Base-by-base conservation (phyloP, 371 early-diverging fungal genomes). In the Mortierella sp. region DNA sequence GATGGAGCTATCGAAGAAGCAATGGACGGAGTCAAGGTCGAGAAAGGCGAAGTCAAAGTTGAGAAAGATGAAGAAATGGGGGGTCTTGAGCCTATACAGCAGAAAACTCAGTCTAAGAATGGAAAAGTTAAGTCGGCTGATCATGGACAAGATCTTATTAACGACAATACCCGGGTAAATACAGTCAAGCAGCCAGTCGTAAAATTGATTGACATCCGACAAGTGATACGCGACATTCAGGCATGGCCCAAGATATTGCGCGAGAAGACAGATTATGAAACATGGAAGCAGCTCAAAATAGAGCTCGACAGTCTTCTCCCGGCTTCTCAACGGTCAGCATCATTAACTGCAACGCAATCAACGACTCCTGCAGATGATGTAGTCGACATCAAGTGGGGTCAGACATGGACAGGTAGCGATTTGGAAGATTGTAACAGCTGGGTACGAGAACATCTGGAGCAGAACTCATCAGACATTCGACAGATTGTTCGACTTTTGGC, bases 401-500 rank as follows among this genome's bases (percentile, higher is more conserved):
- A 67, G 35, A 63, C 40, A 22, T 80, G 80, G 80, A 58, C 64
- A 0, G 71, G 70, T 7, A 61, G 65, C 8, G 57, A 68, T 40
- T 68, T 68, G 1, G 80, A 70, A 53, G 71, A 80, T 68, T 61
- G 49, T 47, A 70, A 74, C 61, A 74, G 61, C n/a, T 80, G 80
- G 80, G 80, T 80, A 29, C 57, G 71, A 15, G 80, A 80, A 45
- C 68, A 70, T 56, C 64, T 80, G 54, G 75, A 80, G 34, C 58
- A 66, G 29, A 80, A 80, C 56, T 70, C 75, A 8, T 49, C 32
- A 3, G 80, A 80, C 2, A 74, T 80, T 64, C 63, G 49, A 5
- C 58, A 68, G 51, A 56, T 75, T 13, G 54, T 67, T 9, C 71
- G 26, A 7, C 29, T 75, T 7, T 26, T 78, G 45, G 53, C 62